phyloP scores from a whole-genome alignment of 2,329 filamentous ascomycete species.

The Aureobasidium sp. region DNA sequence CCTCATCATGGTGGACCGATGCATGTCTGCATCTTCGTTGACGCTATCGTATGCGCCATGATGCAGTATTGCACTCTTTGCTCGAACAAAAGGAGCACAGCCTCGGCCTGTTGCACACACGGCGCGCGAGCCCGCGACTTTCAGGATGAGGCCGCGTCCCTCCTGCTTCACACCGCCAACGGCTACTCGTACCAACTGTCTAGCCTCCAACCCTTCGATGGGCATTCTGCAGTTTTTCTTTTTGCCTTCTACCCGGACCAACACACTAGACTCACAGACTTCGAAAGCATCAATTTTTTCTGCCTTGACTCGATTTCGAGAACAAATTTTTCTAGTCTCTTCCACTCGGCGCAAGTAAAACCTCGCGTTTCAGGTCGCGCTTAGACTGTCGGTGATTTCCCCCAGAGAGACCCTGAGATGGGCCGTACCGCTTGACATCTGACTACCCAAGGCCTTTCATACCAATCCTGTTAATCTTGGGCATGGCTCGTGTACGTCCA shows the following conservation, averaged over 20 bases:
- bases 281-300: not conserved
- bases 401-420: slow-evolving; percentile 13
- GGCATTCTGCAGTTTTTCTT: not conserved
- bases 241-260: not conserved
- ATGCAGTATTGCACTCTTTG: slow-evolving; percentile 3
- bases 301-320: slow-evolving; percentile 1
- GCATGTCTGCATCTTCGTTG: slow-evolving; percentile 11
- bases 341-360: not conserved
- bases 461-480: slow-evolving; percentile 1
- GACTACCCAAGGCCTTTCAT: not conserved
- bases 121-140: not conserved
- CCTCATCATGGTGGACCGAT: not conserved
- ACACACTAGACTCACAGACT: not conserved
- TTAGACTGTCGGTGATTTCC: not conserved
- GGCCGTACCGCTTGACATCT: slow-evolving; percentile 13
- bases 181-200: not conserved
- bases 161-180: slow-evolving; percentile 1
- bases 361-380: not conserved
- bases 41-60: slow-evolving; percentile 1
- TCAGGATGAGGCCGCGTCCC: not conserved
- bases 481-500: slow-evolving; percentile 8
- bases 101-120: not conserved
- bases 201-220: not conserved
- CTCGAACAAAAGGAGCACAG: not conserved
- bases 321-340: not conserved